Conservation (phyloP, 306 rosid species). For the Lotus japonicus region DNA sequence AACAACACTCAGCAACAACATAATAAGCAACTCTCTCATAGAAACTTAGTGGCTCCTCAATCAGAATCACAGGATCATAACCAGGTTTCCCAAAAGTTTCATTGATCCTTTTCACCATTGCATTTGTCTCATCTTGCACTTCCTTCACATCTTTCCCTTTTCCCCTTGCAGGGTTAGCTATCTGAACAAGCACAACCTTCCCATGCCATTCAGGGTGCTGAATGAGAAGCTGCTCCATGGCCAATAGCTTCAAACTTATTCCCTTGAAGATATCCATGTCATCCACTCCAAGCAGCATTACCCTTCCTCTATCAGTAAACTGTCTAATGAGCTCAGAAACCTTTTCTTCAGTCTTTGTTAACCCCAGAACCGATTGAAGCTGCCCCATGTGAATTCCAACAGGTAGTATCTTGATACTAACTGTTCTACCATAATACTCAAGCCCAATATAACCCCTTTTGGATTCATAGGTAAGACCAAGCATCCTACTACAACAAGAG, state of each 20-base stretch:
- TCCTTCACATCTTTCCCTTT: conserved; percentile 73
- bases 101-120: conserved; percentile 54
- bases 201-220: conserved; percentile 65
- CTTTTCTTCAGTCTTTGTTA: conserved; percentile 52
- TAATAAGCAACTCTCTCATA: conserved; percentile 78
- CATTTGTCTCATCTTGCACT: conserved; percentile 55
- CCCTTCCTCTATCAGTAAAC: conserved; percentile 35
- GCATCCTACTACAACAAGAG: conserved; percentile 84
- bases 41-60: conserved; percentile 64
- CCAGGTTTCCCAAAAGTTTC: conserved; percentile 63
- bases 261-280: conserved; percentile 91
- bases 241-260: conserved; percentile 73
- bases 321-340: conserved; percentile 21
- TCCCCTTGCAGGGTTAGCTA: conserved; percentile 82
- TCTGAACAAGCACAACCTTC: conserved; percentile 74
- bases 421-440: conserved; percentile 82
- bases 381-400: conserved; percentile 90
- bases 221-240: conserved; percentile 78
- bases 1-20: conserved; percentile 75
- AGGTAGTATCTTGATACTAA: conserved; percentile 77
- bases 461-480: conserved; percentile 67
- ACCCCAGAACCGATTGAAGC: conserved; percentile 57
- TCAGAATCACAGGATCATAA: conserved; percentile 71
- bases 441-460: conserved; percentile 80
- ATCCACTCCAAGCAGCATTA: conserved; percentile 62